phyloP scores from a whole-genome alignment of 495 filamentous ascomycete genomes.

The Penicillium parvum region DNA sequence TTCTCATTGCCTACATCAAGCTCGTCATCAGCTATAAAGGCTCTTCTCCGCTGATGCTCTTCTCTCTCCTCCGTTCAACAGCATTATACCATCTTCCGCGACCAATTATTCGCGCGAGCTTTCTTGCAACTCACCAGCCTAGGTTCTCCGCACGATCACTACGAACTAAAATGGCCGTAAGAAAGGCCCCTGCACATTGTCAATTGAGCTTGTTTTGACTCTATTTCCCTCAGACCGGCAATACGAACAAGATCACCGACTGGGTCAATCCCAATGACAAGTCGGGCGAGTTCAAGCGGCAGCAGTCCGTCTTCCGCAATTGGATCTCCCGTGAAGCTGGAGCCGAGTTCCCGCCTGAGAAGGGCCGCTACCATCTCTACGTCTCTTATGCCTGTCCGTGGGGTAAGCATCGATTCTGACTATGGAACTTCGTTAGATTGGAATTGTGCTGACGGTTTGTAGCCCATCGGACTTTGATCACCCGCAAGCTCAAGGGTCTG shows the following conservation, averaged over 20 bases:
- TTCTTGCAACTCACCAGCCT: conserved; percentile 15
- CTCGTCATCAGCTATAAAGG: conserved; percentile 10
- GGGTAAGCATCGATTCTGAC: conserved; percentile 39
- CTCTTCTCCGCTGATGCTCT: conserved; percentile 26
- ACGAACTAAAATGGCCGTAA: conserved; percentile 44
- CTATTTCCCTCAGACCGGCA: conserved; percentile 26
- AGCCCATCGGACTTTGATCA: conserved; percentile 65
- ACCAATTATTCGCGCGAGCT: conserved; percentile 11
- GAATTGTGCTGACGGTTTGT: conserved; percentile 5
- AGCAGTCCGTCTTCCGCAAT: conserved; percentile 64
- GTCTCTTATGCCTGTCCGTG: conserved; percentile 71
- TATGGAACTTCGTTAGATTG: no score
- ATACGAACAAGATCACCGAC: conserved; percentile 59
- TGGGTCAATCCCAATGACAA: conserved; percentile 74
- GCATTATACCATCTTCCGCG: conserved; percentile 19
- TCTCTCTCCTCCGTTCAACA: conserved; percentile 20
- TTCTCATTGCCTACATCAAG: not conserved
- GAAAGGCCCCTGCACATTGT: not conserved
- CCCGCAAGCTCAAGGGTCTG: conserved; percentile 62
- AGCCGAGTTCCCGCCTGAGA: conserved; percentile 62
- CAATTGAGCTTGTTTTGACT: not conserved
- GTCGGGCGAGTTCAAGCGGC: conserved; percentile 86
- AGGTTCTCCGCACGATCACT: conserved; percentile 21
- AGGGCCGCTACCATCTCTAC: conserved; percentile 66
- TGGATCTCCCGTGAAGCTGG: conserved; percentile 62